These are phyloP conservation scores for Coemansia sp. DNA, from an alignment of 192 early-diverging fungal species.

Conservation along the genomic window DNA sequence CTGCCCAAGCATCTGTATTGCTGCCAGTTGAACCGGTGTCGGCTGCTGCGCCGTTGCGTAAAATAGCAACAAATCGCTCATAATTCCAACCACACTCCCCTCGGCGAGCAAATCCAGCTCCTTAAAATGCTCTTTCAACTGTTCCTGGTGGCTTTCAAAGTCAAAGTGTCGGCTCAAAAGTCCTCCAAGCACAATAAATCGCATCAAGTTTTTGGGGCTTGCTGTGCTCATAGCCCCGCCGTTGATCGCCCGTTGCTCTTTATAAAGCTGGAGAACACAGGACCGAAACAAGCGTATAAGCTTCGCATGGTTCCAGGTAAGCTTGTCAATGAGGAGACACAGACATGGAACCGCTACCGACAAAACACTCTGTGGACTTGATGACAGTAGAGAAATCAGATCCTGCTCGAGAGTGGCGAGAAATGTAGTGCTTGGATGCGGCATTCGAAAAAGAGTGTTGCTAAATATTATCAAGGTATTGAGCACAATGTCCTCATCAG, in stretches of 20 bases:
- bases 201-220: conserved; percentile 56
- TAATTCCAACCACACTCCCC: conserved; percentile 25
- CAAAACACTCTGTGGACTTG: conserved; percentile 61
- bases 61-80: conserved; percentile 47
- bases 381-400: conserved; percentile 59
- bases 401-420: conserved; percentile 61
- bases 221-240: conserved; percentile 16
- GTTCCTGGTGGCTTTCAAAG: conserved; percentile 63
- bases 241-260: conserved; percentile 44
- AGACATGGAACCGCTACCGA: conserved; percentile 69
- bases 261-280: conserved; percentile 57
- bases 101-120: conserved; percentile 37
- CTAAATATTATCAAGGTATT: conserved; percentile 58
- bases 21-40: conserved; percentile 54
- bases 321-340: conserved; percentile 63
- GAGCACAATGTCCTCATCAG: conserved; percentile 57
- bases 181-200: conserved; percentile 73
- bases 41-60: conserved; percentile 39
- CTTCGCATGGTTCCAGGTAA: conserved; percentile 57
- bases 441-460: conserved; percentile 48
- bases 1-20: conserved; percentile 66
- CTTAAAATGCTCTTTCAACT: conserved; percentile 37
- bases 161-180: conserved; percentile 75
- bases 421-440: conserved; percentile 58
- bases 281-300: conserved; percentile 58